Evolutionary conservation across 441 rosid genomes (phyloP), one percentile per base, ranked within the genome.

Genomic region (Euphorbia celastroides): DNA sequence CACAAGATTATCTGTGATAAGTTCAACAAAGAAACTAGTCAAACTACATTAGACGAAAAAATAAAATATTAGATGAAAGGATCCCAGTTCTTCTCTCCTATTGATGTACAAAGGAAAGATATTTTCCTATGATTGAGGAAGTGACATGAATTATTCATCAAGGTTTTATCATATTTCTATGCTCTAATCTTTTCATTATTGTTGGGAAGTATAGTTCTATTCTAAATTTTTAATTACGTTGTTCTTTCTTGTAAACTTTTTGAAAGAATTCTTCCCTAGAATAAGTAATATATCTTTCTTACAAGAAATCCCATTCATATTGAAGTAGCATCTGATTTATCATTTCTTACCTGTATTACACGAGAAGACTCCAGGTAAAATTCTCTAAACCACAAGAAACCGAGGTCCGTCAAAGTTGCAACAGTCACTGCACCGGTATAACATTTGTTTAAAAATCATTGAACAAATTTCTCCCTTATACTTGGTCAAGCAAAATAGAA

Each of bases 341-440:
- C 50, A 38, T 14, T 77, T 52, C 56, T 62, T 81, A 95, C 99
- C 97, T 95, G 99, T 78, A 95, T 95, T 70, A 92, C 99, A 71
- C 95, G 99, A 71, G 99, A 92, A 73, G 99, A 95, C 83, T 95
- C 98, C 89, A 95, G 71, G 79, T 95, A 95, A 81, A 95, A 95
- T 80, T 95, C 99, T 83, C 99, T 84, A 81, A 88, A 95, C 99
- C 98, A 95, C 65, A 95, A 78, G 85, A 95, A 95, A 70, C 99
- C 99, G 63, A 92, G 95, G 84, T 95, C 98, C 42, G 95, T 92
- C 80, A 95, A 79, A 71, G 88, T 86, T 62, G 83, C 84, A 72
- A 95, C 72, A 28, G 96, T 90, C 26, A 81, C 99, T 95, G 96
- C 88, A 83, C 73, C 34, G 77, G 69, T 59, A 48, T n/a, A 66